Evolutionary conservation across 2,329 filamentous ascomycete species (phyloP), one percentile per base, ranked within the genome.

Genomic region (Penicillium decumbens): DNA sequence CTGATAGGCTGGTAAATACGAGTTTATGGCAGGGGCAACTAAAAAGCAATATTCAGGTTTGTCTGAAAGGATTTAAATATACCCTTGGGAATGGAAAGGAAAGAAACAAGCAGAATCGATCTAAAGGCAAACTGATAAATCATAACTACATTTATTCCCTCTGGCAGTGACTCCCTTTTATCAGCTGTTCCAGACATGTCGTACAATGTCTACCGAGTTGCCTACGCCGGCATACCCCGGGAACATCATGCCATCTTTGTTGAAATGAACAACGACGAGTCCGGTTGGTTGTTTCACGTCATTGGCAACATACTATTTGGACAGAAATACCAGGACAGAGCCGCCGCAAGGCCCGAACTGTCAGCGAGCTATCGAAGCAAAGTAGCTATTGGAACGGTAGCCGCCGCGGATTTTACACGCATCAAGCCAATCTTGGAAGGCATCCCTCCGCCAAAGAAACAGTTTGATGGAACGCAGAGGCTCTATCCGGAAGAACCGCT

Each of bases 221-320:
- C 46, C 35, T 53, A 57, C 47, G 49, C 43, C 29, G 53, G 56
- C 38, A 28, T 63, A 15, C 57, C 62, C n/a, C 55, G 49, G 10
- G 50, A 67, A 45, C 64, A 65, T 52, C 57, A 65, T 45, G 55
- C 57, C n/a, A 55, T 66, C 32, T 67, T 66, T 50, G 43, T 67
- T 45, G 54, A 59, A 54, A 64, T 56, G 18, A 41, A 56, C 37
- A 47, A 54, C 20, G 43, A 45, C 13, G 10, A 23, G n/a, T 55
- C 52, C 12, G 62, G 63, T 41, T 51, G 50, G 23, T 57, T 41
- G 9, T 61, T 64, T 47, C 60, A 69, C 28, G 64, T 69, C 20
- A 62, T 56, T 3, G 65, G 65, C 28, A 61, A 64, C 47, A 66
- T 69, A 41, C 61, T 15, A 67, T 68, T n/a, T n/a, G n/a, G n/a